Base-by-base conservation (phyloP, 2,329 filamentous ascomycete species). In the Botrytis elliptica region DNA sequence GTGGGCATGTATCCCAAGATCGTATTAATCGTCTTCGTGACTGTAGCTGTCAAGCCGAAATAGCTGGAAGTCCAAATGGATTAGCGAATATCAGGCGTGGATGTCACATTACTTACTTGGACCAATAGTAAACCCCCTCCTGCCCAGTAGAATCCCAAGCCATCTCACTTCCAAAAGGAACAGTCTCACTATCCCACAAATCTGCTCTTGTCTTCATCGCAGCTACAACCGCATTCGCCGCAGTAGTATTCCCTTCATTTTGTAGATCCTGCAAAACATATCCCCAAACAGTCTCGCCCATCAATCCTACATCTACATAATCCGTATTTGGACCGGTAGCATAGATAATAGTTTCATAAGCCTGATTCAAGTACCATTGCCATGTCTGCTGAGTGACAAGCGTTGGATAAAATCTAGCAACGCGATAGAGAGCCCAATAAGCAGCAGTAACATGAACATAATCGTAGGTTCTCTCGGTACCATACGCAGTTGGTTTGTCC, bases 121-220 rank as follows among this genome's bases (percentile, higher is more conserved):
- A 82, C 88, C 88, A 90, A 74, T 88, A 88, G 74, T 88, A 90
- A 0, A 90, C 86, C 0, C 88, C 88, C 78, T 90, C 88, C 75
- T 90, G 88, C 0, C 87, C 88, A 0, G 88, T 90, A 0, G 86
- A 89, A 73, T 90, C 88, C 88, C 88, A 90, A 0, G 88, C 85
- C 86, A 88, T 88, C 78, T 90, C 88, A 69, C 86, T 89, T 0
- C 88, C 88, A 74, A 85, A 90, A 0, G 88, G 88, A 8, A 87
- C 85, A 12, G 83, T 82, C 70, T 86, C 80, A 0, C 81, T 81
- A n/a, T 86, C 79, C 88, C 88, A 90, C 1, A 81, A 77, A 4
- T 82, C 75, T 1, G 87, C 86, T 1, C 88, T 84, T 5, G 79
- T 79, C 22, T 82, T 83, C 88, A 90, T 89, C 0, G 81, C 80